Percentiles rank a stretch among this genome's conserved stretches.
Conservation (phyloP, 2,329 filamentous ascomycete genomes). For the Diaporthe ampelina region DNA sequence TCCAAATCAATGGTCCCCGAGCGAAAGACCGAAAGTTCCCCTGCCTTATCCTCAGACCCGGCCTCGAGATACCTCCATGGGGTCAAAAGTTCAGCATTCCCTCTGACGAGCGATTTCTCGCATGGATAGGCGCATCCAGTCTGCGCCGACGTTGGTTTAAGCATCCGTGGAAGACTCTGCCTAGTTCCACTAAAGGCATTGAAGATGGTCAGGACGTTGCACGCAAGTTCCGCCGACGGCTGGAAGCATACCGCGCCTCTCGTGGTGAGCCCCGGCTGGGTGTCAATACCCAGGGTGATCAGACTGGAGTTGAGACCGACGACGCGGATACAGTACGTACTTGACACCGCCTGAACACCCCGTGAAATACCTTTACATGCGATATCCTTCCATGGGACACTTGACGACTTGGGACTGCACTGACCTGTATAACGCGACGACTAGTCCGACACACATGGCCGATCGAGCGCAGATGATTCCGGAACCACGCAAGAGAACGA, state of each 20-base stretch:
- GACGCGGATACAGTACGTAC: not conserved
- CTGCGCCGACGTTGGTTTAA: not conserved
- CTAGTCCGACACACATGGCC: not conserved
- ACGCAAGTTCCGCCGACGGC: not conserved
- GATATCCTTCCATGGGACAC: too few relatives aligned
- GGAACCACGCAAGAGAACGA: too few relatives aligned
- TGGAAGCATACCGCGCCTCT: not conserved
- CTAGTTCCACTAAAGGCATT: not conserved
- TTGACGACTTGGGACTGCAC: not conserved
- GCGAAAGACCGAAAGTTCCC: conserved; percentile 7
- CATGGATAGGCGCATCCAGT: not conserved
- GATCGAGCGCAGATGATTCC: not conserved
- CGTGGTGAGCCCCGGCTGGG: not conserved
- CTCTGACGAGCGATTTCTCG: not conserved
- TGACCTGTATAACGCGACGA: not conserved
- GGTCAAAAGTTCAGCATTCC: not conserved
- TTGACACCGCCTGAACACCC: not conserved
- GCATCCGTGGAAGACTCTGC: not conserved
- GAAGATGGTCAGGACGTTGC: not conserved
- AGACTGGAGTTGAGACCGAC: not conserved
- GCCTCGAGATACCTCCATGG: not conserved
- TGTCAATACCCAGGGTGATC: too few relatives aligned
- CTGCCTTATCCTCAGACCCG: not conserved
- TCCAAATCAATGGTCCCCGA: not conserved
- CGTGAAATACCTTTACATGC: too few relatives aligned